Evolutionary conservation across 495 filamentous ascomycete species (phyloP).

Genomic region (Penicillium bialowiezense): DNA sequence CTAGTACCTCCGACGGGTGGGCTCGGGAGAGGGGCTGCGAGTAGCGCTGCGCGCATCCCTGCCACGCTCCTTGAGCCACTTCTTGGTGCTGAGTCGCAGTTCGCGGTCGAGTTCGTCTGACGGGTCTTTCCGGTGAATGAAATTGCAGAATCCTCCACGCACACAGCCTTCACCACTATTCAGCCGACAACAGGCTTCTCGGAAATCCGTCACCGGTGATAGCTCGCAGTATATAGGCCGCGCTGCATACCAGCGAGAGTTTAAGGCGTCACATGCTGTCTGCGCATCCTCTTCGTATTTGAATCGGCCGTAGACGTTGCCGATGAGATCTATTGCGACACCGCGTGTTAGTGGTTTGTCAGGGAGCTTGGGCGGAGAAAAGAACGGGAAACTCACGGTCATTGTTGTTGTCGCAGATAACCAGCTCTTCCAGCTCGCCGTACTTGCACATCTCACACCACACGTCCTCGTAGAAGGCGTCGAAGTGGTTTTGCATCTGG

Average conservation of each 20-base stretch:
- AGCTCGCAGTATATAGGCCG: constrained; percentile 98
- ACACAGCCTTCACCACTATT: constrained; percentile 96
- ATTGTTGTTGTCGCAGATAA: constrained; percentile 94
- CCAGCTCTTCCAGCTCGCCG: constrained; percentile 84
- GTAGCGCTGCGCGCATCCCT: constrained; percentile 79
- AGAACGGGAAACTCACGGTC: constrained; percentile 65
- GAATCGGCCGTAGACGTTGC: constrained; percentile 99
- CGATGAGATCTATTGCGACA: constrained; percentile 71
- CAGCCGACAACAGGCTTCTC: constrained; percentile 93
- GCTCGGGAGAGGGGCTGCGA: constrained; percentile 74
- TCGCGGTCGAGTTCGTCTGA: constrained; percentile 83
- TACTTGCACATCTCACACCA: constrained; percentile 99
- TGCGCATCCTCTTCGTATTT: constrained; percentile 99
- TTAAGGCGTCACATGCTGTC: constrained; percentile 87
- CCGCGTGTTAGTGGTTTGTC: constrained; percentile 15
- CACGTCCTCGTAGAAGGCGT: constrained; percentile 99
- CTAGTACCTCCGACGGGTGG: constrained; percentile 65
- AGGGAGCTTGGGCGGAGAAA: not conserved
- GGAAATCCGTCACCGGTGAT: constrained; percentile 94
- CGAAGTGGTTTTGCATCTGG: constrained; percentile 98
- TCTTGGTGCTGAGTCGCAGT: constrained; percentile 83
- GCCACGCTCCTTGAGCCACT: constrained; percentile 87
- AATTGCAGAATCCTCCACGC: constrained; percentile 96
- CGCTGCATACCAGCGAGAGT: constrained; percentile 94
- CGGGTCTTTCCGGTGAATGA: constrained; percentile 97